Base-by-base conservation (phyloP, 192 early-diverging fungal species). In the Pilaira anomala region DNA sequence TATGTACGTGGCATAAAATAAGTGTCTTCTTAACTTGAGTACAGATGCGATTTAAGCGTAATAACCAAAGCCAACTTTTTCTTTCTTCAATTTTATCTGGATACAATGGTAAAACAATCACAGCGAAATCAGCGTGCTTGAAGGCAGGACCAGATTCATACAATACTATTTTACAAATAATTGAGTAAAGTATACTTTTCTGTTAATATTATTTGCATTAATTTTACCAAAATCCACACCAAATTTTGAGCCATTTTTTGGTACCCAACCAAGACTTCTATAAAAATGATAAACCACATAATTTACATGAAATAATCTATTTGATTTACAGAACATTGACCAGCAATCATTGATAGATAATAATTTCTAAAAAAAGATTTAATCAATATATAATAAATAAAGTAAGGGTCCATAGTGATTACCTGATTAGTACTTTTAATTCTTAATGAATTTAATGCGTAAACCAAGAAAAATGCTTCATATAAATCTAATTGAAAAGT, bases 231-330 rank as follows among this genome's bases (percentile, higher is more conserved):
- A 93, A 65, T 94, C 89, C 1, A 87, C 74, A 6, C 90, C 92
- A 72, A 91, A 96, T 69, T 96, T 96, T 39, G 90, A 58, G 2
- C 94, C 94, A 61, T 83, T 78, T 68, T 83, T 83, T 3, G 91
- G 90, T 8, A 92, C 83, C 94, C 94, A 96, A 1, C 91, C 90
- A 12, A 78, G 78, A 28, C 85, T 83, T 7, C 91, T 78, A 67
- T 90, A 96, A 71, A 92, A 83, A 59, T 89, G 91, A 71, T 93
- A 96, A 0, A 82, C 92, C 1, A 84, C 86, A 70, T 94, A 93
- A 29, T 76, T 71, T 1, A 85, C 66, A 11, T 76, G 76, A 69
- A 93, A 91, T 2, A 71, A 11, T 5, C 21, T 1, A 9, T 51
- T 28, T 22, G 16, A 3, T 9, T 40, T 19, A 41, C 33, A 30